Percentiles rank a stretch among this genome's conserved stretches.
Conservation (phyloP, 352 stramenopile genomes). For the Pythium pyrilobum region DNA sequence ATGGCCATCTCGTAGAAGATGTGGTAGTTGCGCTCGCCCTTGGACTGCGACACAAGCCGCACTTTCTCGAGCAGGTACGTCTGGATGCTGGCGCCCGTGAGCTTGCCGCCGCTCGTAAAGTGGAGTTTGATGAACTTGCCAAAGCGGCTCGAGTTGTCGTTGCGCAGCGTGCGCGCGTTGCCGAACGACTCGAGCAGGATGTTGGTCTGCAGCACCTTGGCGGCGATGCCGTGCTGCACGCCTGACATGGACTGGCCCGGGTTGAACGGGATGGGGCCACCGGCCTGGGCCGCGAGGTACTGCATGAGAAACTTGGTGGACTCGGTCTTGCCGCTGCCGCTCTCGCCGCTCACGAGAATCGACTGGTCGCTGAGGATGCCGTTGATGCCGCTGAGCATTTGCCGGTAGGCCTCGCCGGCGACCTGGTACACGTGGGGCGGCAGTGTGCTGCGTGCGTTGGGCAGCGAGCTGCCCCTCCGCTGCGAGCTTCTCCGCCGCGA, state of each 20-base stretch:
- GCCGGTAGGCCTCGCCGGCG: slow-evolving; percentile 72
- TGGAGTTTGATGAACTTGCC: slow-evolving; percentile 92
- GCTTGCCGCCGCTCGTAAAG: slow-evolving; percentile 62
- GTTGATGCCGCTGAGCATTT: slow-evolving; percentile 66
- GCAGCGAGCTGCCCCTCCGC: slow-evolving; percentile 4
- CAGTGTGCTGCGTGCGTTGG: slow-evolving; percentile 18
- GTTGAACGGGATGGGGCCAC: slow-evolving; percentile 66
- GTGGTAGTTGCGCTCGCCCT: slow-evolving; percentile 83
- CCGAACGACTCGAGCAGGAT: slow-evolving; percentile 88
- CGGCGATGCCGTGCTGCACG: slow-evolving; percentile 46
- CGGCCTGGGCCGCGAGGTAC: slow-evolving; percentile 69
- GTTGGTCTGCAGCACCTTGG: slow-evolving; percentile 90
- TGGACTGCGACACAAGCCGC: slow-evolving; percentile 76
- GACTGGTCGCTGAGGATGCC: slow-evolving; percentile 64
- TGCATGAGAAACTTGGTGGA: slow-evolving; percentile 89
- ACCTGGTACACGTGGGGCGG: slow-evolving; percentile 84
- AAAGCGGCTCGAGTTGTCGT: slow-evolving; percentile 90
- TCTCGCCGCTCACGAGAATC: slow-evolving; percentile 85
- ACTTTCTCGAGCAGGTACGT: slow-evolving; percentile 96
- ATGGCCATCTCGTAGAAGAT: slow-evolving; percentile 84
- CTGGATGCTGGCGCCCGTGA: slow-evolving; percentile 85
- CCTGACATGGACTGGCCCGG: slow-evolving; percentile 25
- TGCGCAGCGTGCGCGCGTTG: slow-evolving; percentile 83
- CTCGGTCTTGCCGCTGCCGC: slow-evolving; percentile 86
- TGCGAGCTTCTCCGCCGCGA: slow-evolving; percentile 6